phyloP scores from a whole-genome alignment of 345 rosid genomes.

The Alliaria petiolata region DNA sequence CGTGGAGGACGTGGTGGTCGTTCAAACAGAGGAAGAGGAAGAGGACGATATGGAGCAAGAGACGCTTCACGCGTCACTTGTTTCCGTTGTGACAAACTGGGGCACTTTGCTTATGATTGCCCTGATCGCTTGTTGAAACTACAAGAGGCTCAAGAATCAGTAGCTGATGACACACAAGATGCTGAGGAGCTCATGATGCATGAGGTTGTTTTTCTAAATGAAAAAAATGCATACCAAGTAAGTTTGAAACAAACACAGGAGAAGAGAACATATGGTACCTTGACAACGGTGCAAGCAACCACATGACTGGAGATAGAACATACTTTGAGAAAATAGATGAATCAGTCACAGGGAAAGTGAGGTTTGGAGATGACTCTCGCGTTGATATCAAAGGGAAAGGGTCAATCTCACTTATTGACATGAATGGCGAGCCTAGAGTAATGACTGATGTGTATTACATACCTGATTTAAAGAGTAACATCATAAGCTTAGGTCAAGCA shows the following conservation, averaged over 20 bases:
- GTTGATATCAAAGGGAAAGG: neutral
- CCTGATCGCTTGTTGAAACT: neutral
- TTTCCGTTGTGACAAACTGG: neutral
- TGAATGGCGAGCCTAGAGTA: neutral
- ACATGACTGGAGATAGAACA: too few species aligned
- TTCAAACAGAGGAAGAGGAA: neutral
- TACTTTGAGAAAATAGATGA: too few species aligned
- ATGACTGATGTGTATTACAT: neutral
- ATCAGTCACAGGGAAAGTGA: too few species aligned
- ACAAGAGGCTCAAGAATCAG: neutral
- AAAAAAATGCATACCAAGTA: neutral
- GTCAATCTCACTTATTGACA: neutral
- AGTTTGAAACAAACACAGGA: neutral
- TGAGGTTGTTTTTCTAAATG: neutral
- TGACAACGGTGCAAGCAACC: neutral
- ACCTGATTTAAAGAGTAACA: neutral
- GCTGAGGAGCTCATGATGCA: neutral
- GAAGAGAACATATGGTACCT: neutral
- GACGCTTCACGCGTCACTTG: neutral
- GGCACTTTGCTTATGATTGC: neutral
- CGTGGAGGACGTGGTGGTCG: neutral
- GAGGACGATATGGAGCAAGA: neutral
- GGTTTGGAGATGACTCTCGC: neutral
- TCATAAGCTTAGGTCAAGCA: neutral
- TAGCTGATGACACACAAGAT: neutral